Evolutionary conservation across 2,329 filamentous ascomycete species (phyloP), one percentile per base, ranked within the genome.

Genomic region (Penicillium hesseltinei): DNA sequence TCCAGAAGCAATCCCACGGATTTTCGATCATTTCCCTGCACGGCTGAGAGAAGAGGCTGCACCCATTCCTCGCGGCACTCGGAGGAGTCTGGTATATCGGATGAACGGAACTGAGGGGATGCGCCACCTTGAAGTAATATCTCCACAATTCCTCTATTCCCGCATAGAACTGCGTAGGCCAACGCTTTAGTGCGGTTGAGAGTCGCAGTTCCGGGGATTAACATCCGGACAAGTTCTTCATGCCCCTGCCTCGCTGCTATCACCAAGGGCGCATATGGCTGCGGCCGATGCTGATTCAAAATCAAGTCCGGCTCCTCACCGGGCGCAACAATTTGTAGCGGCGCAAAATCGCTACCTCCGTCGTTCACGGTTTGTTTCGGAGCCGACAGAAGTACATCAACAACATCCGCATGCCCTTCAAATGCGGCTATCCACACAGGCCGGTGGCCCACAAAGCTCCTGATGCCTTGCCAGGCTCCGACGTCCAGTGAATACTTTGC

Each of bases 21-120:
- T 3, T 33, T 11, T 10, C 9, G 11, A 17, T 5, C 4, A 8
- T 19, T 8, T 0, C n/a, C 3, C 27, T 6, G 2, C 27, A n/a
- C 43, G 1, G n/a, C 43, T 21, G 7, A 4, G 13, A 46, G 11
- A 33, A 46, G 27, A 31, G 43, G 43, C 4, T 46, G 43, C 29
- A 21, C n/a, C 43, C 43, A 45, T 13, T 19, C 9, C 10, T 13
- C 17, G 11, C 19, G 9, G n/a, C 15, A 10, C 2, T n/a, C 23
- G 9, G 4, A 7, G 1, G 4, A n/a, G 10, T 15, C 11, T 11
- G n/a, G 27, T 15, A 31, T n/a, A 19, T 45, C 43, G 7, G 27
- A 33, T 9, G 2, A 4, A n/a, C 2, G 15, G 11, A 21, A 31
- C 4, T 46, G 3, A 33, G 43, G 10, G 27, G n/a, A 19, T 46